phyloP scores from a whole-genome alignment of 169 alveolate genomes.

The Ichthyophthirius multifiliis region DNA sequence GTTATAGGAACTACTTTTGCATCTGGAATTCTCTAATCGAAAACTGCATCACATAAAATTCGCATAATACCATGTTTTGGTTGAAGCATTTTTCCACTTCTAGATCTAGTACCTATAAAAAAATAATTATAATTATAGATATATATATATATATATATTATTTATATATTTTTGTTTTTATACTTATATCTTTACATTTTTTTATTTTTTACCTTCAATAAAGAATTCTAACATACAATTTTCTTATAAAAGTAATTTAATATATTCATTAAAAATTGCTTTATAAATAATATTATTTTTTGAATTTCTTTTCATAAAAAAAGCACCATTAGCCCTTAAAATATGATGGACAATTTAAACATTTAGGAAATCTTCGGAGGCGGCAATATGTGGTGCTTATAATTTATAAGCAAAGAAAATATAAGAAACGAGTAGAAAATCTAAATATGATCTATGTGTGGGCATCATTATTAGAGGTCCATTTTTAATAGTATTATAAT shows the following conservation, averaged over 20 bases:
- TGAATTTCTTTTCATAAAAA: slow-evolving; percentile 61
- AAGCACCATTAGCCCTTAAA: slow-evolving; percentile 74
- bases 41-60: slow-evolving; percentile 56
- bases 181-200: too few species aligned
- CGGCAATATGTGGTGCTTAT: slow-evolving; percentile 75
- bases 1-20: slow-evolving; percentile 72
- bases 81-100: slow-evolving; percentile 69
- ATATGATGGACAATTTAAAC: slow-evolving; percentile 55
- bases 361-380: slow-evolving; percentile 75
- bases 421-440: slow-evolving; percentile 67
- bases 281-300: slow-evolving; percentile 58
- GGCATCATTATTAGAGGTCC: slow-evolving; percentile 73
- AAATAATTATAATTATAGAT: too few species aligned
- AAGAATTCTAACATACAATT: slow-evolving; percentile 70
- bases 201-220: too few species aligned
- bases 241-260: slow-evolving; percentile 50
- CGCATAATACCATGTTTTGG: slow-evolving; percentile 71
- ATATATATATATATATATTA: too few species aligned
- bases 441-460: slow-evolving; percentile 81
- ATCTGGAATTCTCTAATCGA: slow-evolving; percentile 51
- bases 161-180: too few species aligned
- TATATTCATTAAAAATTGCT: slow-evolving; percentile 72
- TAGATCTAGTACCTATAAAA: slow-evolving; percentile 61
- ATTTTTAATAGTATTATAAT: slow-evolving; percentile 19
- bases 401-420: slow-evolving; percentile 60